Evolutionary conservation across 495 filamentous ascomycete species (phyloP).

Genomic region (Aspergillus egyptiacus): DNA sequence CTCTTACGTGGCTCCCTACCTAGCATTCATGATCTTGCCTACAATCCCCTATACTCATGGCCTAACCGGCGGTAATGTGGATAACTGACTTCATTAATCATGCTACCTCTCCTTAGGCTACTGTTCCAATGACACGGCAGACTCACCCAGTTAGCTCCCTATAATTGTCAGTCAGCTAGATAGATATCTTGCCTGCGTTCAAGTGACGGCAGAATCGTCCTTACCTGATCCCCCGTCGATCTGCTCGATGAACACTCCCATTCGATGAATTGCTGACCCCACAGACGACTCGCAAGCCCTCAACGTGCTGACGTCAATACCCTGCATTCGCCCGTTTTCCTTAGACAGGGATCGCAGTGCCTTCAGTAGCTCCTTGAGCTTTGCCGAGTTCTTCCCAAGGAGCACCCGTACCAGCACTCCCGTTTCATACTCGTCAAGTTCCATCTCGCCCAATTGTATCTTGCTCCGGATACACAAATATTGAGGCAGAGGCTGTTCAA

Average conservation of each 20-base stretch:
- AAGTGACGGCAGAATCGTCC: not conserved
- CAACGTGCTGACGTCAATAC: constrained; percentile 12
- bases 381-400: constrained; percentile 21
- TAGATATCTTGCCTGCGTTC: not conserved
- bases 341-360: constrained; percentile 14
- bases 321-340: constrained; percentile 13
- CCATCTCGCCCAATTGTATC: constrained; percentile 25
- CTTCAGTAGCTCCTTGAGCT: constrained; percentile 24
- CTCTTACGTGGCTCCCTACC: not conserved
- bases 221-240: constrained; percentile 19
- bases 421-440: constrained; percentile 28
- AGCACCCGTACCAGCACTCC: constrained; percentile 25
- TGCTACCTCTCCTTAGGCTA: not conserved
- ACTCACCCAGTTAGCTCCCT: constrained; percentile 2
- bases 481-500: constrained; percentile 21
- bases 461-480: constrained; percentile 31
- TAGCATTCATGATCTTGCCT: not conserved
- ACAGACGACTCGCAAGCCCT: constrained; percentile 23
- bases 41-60: not conserved
- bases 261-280: constrained; percentile 21
- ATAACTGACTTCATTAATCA: not conserved
- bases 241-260: constrained; percentile 24
- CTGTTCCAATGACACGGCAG: not conserved
- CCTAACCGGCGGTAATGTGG: not conserved
- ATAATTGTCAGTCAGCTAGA: not conserved